phyloP scores from a whole-genome alignment of 2,329 filamentous ascomycete species.

The Ophiocordyceps sinensis region DNA sequence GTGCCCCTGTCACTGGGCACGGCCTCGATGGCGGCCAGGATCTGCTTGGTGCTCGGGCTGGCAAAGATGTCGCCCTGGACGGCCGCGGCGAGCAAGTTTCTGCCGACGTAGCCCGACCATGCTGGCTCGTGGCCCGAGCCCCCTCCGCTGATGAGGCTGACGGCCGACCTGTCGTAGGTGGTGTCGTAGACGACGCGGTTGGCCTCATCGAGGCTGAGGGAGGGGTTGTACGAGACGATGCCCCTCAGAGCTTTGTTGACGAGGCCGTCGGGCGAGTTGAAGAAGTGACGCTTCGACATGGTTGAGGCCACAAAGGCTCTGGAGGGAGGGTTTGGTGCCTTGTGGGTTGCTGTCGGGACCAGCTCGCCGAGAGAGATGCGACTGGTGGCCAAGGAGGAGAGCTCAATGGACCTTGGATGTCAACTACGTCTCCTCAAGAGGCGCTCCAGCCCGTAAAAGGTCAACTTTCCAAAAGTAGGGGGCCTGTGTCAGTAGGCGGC shows the following conservation, averaged over 20 bases:
- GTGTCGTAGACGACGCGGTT: constrained; percentile 38
- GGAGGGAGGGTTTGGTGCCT: too few species aligned
- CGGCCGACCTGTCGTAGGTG: constrained; percentile 25
- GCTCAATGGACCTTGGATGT: too few species aligned
- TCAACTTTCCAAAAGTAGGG: neutral
- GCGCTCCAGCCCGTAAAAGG: neutral
- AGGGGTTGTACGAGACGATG: constrained; percentile 37
- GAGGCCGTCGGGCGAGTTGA: constrained; percentile 36
- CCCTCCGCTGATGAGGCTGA: constrained; percentile 38
- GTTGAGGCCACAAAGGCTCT: neutral
- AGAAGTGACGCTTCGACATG: constrained; percentile 41
- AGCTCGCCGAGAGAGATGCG: too few species aligned
- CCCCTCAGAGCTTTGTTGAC: constrained; percentile 36
- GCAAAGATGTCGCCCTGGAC: constrained; percentile 51
- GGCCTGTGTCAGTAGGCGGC: neutral
- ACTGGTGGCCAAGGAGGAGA: too few species aligned
- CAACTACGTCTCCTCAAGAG: neutral
- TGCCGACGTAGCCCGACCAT: constrained; percentile 49
- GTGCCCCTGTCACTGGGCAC: constrained; percentile 40
- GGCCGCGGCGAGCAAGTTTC: constrained; percentile 45
- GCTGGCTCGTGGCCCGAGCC: constrained; percentile 47
- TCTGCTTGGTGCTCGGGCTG: constrained; percentile 47
- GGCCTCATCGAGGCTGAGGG: constrained; percentile 31
- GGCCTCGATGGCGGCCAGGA: constrained; percentile 41
- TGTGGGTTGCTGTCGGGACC: too few species aligned